Percentiles rank a stretch among this genome's conserved stretches.
Evolutionary conservation across 164 flowering plant species (phyloP).

Genomic region (Chloranthus sessilifolius): DNA sequence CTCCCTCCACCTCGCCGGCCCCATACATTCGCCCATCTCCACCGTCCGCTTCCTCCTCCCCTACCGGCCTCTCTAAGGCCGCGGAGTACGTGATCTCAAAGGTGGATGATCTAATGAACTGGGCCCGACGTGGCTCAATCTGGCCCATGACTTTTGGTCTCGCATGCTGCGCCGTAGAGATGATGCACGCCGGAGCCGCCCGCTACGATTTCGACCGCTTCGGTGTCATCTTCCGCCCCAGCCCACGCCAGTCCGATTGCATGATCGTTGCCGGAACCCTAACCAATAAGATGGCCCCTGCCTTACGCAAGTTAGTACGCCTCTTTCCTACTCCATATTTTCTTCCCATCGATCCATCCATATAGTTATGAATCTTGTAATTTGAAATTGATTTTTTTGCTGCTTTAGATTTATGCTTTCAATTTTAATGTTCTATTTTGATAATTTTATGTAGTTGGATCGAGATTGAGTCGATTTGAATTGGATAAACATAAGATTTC

Average conservation of each 20-base stretch:
- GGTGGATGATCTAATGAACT: conserved; percentile 93
- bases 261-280: conserved; percentile 99
- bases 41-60: conserved; percentile 29
- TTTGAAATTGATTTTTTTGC: too few species aligned
- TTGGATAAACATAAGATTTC: too few species aligned
- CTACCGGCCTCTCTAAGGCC: conserved; percentile 64
- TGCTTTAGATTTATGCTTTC: too few species aligned
- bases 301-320: conserved; percentile 90
- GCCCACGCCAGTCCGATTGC: conserved; percentile 92
- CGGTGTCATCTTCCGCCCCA: conserved; percentile 91
- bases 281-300: conserved; percentile 99
- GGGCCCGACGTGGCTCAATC: conserved; percentile 91
- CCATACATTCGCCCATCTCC: conserved; percentile 43
- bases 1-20: conserved; percentile 37
- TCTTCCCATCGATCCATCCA: too few species aligned
- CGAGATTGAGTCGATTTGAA: too few species aligned
- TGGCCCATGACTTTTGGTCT: conserved; percentile 99
- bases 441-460: conserved; percentile 1
- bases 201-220: conserved; percentile 95
- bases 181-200: conserved; percentile 99
- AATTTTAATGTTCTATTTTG: background rate
- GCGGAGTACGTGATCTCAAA: conserved; percentile 94
- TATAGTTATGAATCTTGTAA: too few species aligned
- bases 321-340: background rate
- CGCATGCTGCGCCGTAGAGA: conserved; percentile 99